Evolutionary conservation across 2,329 filamentous ascomycete species (phyloP).

Genomic region (Nemania sp.): DNA sequence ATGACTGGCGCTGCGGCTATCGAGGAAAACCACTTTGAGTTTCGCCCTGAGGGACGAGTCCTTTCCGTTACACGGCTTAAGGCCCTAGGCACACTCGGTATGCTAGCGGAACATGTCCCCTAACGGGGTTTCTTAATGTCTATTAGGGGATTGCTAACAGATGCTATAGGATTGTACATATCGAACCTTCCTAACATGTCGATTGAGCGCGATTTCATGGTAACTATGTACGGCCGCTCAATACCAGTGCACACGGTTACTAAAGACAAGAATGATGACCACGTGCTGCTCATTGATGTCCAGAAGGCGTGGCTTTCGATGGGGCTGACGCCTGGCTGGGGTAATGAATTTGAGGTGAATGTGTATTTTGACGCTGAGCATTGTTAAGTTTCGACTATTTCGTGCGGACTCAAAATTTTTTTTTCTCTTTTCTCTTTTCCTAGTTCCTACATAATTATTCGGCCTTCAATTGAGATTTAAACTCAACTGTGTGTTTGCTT

Average conservation of each 20-base stretch:
- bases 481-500: no score
- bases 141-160: constrained; percentile 30
- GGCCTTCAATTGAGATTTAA: no score
- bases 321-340: constrained; percentile 77
- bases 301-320: constrained; percentile 82
- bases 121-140: background rate
- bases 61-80: constrained; percentile 78
- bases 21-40: constrained; percentile 68
- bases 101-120: constrained; percentile 41
- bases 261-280: constrained; percentile 62
- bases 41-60: constrained; percentile 68
- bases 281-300: constrained; percentile 82
- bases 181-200: constrained; percentile 72
- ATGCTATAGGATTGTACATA: constrained; percentile 75
- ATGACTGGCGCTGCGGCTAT: constrained; percentile 91
- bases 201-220: constrained; percentile 75
- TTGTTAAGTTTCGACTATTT: constrained; percentile 31
- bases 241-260: constrained; percentile 76
- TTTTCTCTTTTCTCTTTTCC: no score
- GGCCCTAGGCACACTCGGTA: constrained; percentile 80
- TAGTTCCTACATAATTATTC: no score
- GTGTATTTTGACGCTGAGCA: constrained; percentile 64
- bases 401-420: background rate
- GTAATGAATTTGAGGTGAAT: constrained; percentile 81
- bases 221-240: constrained; percentile 77